Base-by-base conservation (phyloP, 2,329 filamentous ascomycete species). In the Zymoseptoria brevis region DNA sequence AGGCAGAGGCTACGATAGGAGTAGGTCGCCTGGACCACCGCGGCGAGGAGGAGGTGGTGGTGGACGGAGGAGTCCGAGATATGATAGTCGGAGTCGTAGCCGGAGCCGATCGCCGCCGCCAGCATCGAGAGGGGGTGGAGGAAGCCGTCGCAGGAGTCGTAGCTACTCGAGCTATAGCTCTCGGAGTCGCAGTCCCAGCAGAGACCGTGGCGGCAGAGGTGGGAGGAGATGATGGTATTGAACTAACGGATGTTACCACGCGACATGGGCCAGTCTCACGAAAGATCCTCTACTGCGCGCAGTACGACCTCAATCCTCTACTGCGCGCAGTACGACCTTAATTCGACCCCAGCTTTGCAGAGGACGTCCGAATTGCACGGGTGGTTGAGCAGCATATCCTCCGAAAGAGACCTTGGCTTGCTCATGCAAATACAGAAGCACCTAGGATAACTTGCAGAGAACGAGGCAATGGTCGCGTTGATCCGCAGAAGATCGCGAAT, bases 71-170 rank as follows among this genome's bases (percentile, higher is more conserved):
- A 73, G 70, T 59, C 70, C 71, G 21, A 72, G 70, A 55, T 72
- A 72, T 61, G 68, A 61, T n/a, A 69, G 67, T 61, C 70, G 76
- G 57, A 74, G 72, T 58, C 69, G 64, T 53, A 64, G 65, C 30
- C 65, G 71, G 61, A 64, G 62, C 30, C 54, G 60, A 19, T 53
- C 63, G 8, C 66, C 67, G 26, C 62, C 62, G 29, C 58, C 62
- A 19, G 48, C 60, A 26, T 57, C 64, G 52, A 58, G 64, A 55
- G 62, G 63, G 52, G 60, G 60, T 49, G 59, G 61, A 57, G 54
- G 54, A 3, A 50, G 56, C 19, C 49, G 62, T 11, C 50, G 65
- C 49, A 58, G 65, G 41, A 67, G 66, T 48, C 62, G 64, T 22
- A 64, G 65, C 52, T 67, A 68, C 53, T 59, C 55, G 8, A 65